Base-by-base conservation (phyloP, 75 land plant genomes). In the Pinus tabuliformis region DNA sequence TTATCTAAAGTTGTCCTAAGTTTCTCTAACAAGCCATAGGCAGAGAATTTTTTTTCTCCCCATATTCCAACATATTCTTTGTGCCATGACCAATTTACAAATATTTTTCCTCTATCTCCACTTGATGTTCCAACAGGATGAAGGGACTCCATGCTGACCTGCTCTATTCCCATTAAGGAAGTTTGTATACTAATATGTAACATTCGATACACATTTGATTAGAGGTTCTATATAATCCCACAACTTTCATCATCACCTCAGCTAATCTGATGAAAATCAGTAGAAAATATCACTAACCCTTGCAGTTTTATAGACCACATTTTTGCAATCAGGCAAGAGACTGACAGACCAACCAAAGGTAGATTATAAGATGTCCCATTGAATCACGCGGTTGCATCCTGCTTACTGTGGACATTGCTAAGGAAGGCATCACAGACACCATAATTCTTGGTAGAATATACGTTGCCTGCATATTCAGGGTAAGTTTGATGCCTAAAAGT, bases 11-110 rank as follows among this genome's bases (percentile, higher is more conserved):
- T 76, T 8, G 81, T 78, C 6, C 54, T 76, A 22, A 90, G 80
- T 70, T 96, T 94, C 68, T 96, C 99, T 21, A 90, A 30, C 57
- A 96, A 78, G 7, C 68, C 22, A 9, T 79, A 80, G 15, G 81
- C 57, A 22, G 60, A 30, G 58, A 89, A 68, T 21, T 75, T 12
- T 5, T 62, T 76, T 5, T 62, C 76, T 3, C 65, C 75, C 16
- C 62, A 30, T 5, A 62, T 80, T 62, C 87, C 86, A 72, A 79
- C 57, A 26, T 60, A 77, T 70, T 81, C 79, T 30, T 75, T 15
- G 21, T 58, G 42, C 22, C 42, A 54, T 70, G 70, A 72, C 82
- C 79, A 81, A 3, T n/a, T 57, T 22, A 57, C 13, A 21, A 12
- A 71, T 58, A 62, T 45, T 57, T 63, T 59, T 76, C 20, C 5